Evolutionary conservation across 176 grass and related monocot genomes (phyloP), one percentile per base, ranked within the genome.

Genomic region (Aegilops bicornis): DNA sequence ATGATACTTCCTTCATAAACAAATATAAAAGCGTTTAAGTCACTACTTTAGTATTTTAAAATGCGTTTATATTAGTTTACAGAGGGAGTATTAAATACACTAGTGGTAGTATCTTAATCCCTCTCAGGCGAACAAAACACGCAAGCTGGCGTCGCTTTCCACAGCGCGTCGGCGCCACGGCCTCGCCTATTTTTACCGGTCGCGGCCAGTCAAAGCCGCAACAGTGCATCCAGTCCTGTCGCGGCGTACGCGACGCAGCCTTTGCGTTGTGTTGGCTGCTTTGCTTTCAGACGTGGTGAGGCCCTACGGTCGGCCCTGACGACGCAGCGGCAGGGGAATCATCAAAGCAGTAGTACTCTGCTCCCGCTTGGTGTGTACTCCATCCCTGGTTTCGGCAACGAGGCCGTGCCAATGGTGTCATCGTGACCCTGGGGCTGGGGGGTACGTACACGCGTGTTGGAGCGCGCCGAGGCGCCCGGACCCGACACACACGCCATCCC

Each of bases 211-310:
- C 78, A 87, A 81, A 37, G 22, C 40, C 69, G 32, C 68, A 50
- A 54, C 29, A 87, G 85, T 81, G 56, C 56, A 29, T 14, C 72
- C 14, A 20, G 50, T 22, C 72, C 16, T 10, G 72, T 76, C 73
- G 23, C 42, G 14, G 24, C 23, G 71, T 24, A 19, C 16, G 16
- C 33, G 16, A 22, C 23, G 73, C 36, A 14, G 36, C 43, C 40
- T 50, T 76, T 30, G 73, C 3, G n/a, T 7, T 25, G 20, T 8
- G 27, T 22, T 5, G 32, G 64, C 36, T 8, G 69, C 16, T 23
- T n/a, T 73, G 67, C 17, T 69, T 45, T 45, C 43, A 13, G 43
- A 45, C 43, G 11, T 45, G 43, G 70, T 43, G 70, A 24, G 22
- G 39, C 6, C 39, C n/a, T 74, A 74, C 71, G 39, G n/a, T 27